These are phyloP conservation scores for Micractinium conductrix DNA, from an alignment of 139 green algal genomes.

Conservation along the genomic window DNA sequence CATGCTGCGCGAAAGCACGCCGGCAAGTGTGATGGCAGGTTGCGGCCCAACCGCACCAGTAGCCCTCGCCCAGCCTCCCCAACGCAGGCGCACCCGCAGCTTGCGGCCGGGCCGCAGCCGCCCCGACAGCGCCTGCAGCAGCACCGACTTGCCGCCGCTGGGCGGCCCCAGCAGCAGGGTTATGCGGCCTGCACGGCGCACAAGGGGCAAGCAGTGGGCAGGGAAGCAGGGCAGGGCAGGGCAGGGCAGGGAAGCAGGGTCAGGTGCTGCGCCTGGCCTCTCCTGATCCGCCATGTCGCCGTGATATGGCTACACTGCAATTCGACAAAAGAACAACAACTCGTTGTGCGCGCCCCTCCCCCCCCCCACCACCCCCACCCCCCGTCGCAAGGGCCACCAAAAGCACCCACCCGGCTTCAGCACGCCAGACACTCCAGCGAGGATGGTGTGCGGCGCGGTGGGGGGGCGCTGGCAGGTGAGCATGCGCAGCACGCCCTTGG, in stretches of 20 bases:
- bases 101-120: slow-evolving; percentile 37
- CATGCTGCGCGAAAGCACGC: neutral
- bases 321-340: neutral
- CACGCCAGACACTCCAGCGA: slow-evolving; percentile 36
- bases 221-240: neutral
- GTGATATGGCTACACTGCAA: no score
- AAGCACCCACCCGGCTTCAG: slow-evolving; percentile 32
- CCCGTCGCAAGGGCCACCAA: no score
- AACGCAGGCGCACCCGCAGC: slow-evolving; percentile 5
- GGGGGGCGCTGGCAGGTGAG: slow-evolving; percentile 8
- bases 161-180: slow-evolving; percentile 76
- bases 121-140: slow-evolving; percentile 68
- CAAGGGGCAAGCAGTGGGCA: neutral
- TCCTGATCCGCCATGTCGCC: no score
- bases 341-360: no score
- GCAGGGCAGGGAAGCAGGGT: neutral
- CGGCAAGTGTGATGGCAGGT: neutral
- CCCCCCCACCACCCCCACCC: neutral
- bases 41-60: no score
- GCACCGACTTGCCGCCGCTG: slow-evolving; percentile 64
- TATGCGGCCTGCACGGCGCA: slow-evolving; percentile 9
- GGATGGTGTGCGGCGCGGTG: slow-evolving; percentile 17
- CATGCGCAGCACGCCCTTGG: neutral
- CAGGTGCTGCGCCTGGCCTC: neutral
- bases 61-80: neutral